Conservation (phyloP, 768 basidiomycete genomes). For the Pleurotus eryngii region DNA sequence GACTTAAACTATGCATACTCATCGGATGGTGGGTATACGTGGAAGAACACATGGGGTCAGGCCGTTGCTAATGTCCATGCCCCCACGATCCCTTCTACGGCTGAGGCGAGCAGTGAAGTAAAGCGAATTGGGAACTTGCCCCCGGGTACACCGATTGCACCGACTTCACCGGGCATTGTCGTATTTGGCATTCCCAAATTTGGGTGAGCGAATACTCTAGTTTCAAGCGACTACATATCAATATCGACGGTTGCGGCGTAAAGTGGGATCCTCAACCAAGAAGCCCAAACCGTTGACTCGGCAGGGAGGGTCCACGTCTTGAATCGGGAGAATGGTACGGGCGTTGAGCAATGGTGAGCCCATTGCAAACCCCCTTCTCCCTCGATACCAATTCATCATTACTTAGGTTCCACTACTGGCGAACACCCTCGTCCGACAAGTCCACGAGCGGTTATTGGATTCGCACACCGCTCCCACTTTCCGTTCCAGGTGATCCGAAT, state of each 20-base stretch:
- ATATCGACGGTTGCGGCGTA: background rate
- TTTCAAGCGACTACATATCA: constrained; percentile 21
- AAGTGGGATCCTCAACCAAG: constrained; percentile 47
- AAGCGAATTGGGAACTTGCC: background rate
- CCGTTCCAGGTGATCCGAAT: constrained; percentile 19
- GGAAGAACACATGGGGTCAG: constrained; percentile 35
- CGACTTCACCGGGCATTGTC: constrained; percentile 29
- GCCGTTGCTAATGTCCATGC: constrained; percentile 19
- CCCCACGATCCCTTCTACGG: background rate
- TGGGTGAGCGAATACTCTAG: constrained; percentile 29
- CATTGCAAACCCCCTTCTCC: background rate
- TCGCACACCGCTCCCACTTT: constrained; percentile 26
- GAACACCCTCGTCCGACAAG: background rate
- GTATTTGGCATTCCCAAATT: constrained; percentile 34
- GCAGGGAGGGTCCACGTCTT: constrained; percentile 41
- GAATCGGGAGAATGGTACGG: constrained; percentile 33
- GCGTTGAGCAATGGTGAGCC: constrained; percentile 1
- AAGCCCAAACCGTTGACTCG: constrained; percentile 45
- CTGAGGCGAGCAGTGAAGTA: too few relatives aligned
- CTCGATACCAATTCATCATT: constrained; percentile 6
- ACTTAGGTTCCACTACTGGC: constrained; percentile 15
- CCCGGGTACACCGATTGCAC: constrained; percentile 22
- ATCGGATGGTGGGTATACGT: constrained; percentile 25
- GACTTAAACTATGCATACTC: constrained; percentile 31
- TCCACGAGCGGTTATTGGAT: constrained; percentile 22